Conservation (phyloP, 768 basidiomycete species). For the Tulasnella sp. region DNA sequence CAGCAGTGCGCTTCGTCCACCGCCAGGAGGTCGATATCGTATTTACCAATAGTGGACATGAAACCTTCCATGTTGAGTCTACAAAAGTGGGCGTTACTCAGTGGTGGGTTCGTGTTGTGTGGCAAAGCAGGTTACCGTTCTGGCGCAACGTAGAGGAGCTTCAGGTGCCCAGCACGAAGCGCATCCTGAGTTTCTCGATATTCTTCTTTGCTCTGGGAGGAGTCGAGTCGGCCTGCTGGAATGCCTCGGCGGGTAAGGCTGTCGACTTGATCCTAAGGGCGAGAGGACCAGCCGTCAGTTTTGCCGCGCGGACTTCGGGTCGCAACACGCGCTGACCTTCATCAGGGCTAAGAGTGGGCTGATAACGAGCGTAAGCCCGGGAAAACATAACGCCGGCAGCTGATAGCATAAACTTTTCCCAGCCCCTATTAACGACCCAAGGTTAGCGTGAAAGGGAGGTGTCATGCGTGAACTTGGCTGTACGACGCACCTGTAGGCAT, state of each 20-base stretch:
- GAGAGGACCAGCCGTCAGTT: neutral
- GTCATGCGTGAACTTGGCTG: neutral
- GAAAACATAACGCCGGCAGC: slow-evolving; percentile 49
- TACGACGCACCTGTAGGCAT: slow-evolving; percentile 49
- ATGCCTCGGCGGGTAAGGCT: slow-evolving; percentile 45
- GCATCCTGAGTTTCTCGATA: slow-evolving; percentile 45
- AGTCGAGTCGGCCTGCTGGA: slow-evolving; percentile 50
- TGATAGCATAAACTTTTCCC: slow-evolving; percentile 51
- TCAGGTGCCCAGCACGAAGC: slow-evolving; percentile 48
- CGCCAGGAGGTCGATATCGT: slow-evolving; percentile 53
- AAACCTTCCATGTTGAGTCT: slow-evolving; percentile 55
- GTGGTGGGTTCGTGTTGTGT: neutral
- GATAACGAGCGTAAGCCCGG: slow-evolving; percentile 47
- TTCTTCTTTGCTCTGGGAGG: slow-evolving; percentile 45
- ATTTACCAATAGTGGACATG: slow-evolving; percentile 50
- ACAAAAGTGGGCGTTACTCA: neutral
- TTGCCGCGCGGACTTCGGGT: neutral
- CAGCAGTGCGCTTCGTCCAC: slow-evolving; percentile 58
- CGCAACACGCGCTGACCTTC: slow-evolving; percentile 26
- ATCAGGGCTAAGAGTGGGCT: slow-evolving; percentile 44
- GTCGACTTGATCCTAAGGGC: slow-evolving; percentile 47
- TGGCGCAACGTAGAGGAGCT: slow-evolving; percentile 56
- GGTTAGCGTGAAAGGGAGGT: slow-evolving; percentile 17
- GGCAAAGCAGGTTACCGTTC: slow-evolving; percentile 44
- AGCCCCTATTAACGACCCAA: slow-evolving; percentile 34